These are phyloP conservation scores for Leersia perrieri DNA, from an alignment of 176 grass and related monocot species.

Conservation along the genomic window DNA sequence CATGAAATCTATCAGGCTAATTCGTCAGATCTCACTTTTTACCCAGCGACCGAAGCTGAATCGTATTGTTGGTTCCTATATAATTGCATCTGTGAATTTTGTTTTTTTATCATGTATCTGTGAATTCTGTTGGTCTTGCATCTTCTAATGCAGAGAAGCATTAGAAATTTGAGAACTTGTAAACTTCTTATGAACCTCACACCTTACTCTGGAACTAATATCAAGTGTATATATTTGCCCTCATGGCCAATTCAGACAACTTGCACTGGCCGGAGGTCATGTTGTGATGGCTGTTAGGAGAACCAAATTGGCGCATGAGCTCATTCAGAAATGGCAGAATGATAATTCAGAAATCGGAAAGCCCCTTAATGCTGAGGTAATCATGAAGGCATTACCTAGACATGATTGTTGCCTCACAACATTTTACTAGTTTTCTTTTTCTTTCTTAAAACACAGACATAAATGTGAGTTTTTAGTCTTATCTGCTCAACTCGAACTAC, in stretches of 20 bases:
- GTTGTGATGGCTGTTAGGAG: constrained; percentile 96
- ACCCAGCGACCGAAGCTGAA: neutral
- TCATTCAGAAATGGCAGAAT: constrained; percentile 97
- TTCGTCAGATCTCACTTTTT: neutral
- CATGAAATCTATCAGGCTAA: neutral
- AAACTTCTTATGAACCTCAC: neutral
- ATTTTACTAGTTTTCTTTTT: neutral
- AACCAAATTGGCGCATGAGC: constrained; percentile 72
- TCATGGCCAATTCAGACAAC: constrained; percentile 59
- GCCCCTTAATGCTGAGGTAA: constrained; percentile 91
- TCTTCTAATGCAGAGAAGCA: neutral
- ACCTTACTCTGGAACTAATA: constrained; percentile 7
- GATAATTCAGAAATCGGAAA: constrained; percentile 58
- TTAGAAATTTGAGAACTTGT: neutral
- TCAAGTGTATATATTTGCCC: neutral
- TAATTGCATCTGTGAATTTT: neutral
- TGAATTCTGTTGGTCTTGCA: neutral
- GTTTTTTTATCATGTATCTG: no score
- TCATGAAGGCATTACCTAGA: constrained; percentile 18
- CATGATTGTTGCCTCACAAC: neutral
- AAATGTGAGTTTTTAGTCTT: neutral
- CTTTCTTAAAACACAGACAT: neutral
- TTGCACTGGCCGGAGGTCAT: constrained; percentile 76
- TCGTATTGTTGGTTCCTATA: neutral
- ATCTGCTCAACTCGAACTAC: neutral